Evolutionary conservation across 192 early-diverging fungal genomes (phyloP), one percentile per base, ranked within the genome.

Genomic region (Backusella psychrophila): DNA sequence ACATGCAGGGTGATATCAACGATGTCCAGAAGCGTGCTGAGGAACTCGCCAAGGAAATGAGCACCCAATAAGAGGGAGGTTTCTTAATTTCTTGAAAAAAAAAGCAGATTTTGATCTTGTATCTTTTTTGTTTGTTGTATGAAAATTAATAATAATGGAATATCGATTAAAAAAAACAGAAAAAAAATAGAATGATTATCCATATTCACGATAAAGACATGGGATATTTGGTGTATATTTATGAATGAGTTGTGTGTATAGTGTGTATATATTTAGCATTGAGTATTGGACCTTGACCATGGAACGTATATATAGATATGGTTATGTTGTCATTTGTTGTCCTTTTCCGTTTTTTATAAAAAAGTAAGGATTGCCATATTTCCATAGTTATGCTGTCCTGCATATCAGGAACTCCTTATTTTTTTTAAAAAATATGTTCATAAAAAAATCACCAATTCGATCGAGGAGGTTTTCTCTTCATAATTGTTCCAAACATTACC

Each of bases 1-100:
- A 98, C 91, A 98, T 98, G 97, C 91, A 93, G 66, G 97, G 97
- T 87, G 94, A 96, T 86, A 94, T 98, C 79, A 93, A 95, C 73
- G 97, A 98, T 88, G 97, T 94, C 72, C 87, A 88, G 75, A 91
- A 90, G 87, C 97, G 96, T 90, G 96, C 96, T 70, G 95, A 84
- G 63, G 75, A 75, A 36, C 74, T 80, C 44, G 79, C 79, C 79
- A 80, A 80, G 79, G 79, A 78, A 56, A 74, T 78, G 66, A 53
- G 73, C 36, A 36, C 49, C 65, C 77, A 78, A 36, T 78, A 78
- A 78, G 33, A 49, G 53, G 11, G 34, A 21, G 15, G n/a, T 41
- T 73, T 44, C 23, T 73, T 59, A 38, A 59, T 14, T 73, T 73
- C 6, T 33, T 68, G 26, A 49, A 71, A 71, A 44, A 44, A 42